A percentile compares a stretch with the other conserved stretches of the same genome.
Conservation (phyloP, 768 basidiomycete species). For the Tricholoma furcatifolium region DNA sequence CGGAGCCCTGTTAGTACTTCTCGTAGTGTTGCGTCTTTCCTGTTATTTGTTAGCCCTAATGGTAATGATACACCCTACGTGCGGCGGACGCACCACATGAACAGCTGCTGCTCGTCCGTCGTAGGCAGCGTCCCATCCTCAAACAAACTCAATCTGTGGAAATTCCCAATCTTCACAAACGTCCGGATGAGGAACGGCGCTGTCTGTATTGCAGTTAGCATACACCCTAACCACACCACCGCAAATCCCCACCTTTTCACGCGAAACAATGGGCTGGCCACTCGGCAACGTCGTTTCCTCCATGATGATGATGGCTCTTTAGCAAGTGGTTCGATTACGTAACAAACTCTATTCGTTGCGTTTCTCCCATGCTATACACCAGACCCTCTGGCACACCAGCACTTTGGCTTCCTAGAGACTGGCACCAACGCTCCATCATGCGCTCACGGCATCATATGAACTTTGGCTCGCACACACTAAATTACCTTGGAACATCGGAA, state of each 20-base stretch:
- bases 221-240: neutral
- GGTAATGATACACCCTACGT: no score
- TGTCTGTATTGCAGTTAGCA: slow-evolving; percentile 43
- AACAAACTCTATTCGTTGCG: no score
- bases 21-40: slow-evolving; percentile 81
- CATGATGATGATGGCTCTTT: no score
- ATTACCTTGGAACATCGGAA: no score
- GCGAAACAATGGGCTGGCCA: slow-evolving; percentile 46
- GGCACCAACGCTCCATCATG: no score
- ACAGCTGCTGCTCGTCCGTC: slow-evolving; percentile 80
- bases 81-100: slow-evolving; percentile 79
- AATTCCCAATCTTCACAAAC: slow-evolving; percentile 79
- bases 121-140: slow-evolving; percentile 77
- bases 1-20: slow-evolving; percentile 80
- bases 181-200: slow-evolving; percentile 80
- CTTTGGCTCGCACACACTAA: no score
- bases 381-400: no score
- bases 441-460: no score
- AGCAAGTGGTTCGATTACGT: no score
- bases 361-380: no score
- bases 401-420: no score
- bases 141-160: slow-evolving; percentile 72
- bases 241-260: slow-evolving; percentile 50
- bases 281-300: slow-evolving; percentile 42
- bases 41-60: slow-evolving; percentile 29